These are phyloP conservation scores for Gracilaria gracilis DNA, from an alignment of 23 red algal species.

Conservation along the genomic window DNA sequence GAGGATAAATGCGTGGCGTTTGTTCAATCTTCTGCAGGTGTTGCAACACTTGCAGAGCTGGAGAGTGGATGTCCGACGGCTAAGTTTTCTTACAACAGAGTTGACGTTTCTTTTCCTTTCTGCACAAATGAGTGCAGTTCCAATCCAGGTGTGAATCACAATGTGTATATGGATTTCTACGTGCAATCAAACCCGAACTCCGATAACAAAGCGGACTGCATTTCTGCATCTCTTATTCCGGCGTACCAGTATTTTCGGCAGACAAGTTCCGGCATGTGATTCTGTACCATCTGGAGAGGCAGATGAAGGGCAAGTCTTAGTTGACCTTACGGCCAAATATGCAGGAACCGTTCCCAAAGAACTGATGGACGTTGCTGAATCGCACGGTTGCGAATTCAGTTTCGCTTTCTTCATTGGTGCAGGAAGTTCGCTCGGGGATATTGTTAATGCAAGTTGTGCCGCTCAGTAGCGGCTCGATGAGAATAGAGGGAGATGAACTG, in stretches of 20 bases:
- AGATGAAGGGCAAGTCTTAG: neutral
- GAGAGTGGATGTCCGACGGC: neutral
- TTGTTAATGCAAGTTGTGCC: neutral
- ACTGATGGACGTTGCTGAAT: neutral
- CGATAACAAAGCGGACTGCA: neutral
- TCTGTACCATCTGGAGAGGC: neutral
- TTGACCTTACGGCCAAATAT: neutral
- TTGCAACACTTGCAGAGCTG: neutral
- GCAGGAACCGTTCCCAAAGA: neutral
- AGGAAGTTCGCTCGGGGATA: neutral
- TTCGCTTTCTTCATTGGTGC: neutral
- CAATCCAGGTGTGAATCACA: neutral
- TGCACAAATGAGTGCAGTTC: neutral
- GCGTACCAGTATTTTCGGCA: neutral
- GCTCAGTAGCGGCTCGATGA: too few species aligned
- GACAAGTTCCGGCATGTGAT: constrained; percentile 8
- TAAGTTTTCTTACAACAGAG: too few species aligned
- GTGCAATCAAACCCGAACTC: neutral
- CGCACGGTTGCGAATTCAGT: neutral
- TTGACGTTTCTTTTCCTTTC: neutral
- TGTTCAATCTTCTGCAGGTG: neutral
- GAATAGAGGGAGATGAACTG: too few species aligned
- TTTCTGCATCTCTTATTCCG: neutral
- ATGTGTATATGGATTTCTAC: neutral
- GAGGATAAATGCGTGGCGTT: too few species aligned